These are phyloP conservation scores for Psidium guajava DNA, from an alignment of 345 rosid genomes.

Conservation along the genomic window DNA sequence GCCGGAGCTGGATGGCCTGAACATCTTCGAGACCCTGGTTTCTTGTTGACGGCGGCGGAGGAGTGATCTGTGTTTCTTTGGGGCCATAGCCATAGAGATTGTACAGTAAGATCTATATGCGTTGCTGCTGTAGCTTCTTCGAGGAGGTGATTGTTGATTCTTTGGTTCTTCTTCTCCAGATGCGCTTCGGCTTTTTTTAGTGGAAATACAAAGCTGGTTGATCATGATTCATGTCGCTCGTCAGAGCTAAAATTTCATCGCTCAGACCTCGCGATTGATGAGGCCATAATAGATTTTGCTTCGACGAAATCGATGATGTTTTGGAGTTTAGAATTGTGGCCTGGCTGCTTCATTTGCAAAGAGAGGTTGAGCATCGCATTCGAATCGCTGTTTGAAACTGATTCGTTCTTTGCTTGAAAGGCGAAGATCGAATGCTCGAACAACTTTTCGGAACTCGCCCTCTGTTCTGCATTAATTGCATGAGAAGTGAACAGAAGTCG, in stretches of 20 bases:
- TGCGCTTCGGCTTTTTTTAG: not conserved
- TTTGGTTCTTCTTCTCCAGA: not conserved
- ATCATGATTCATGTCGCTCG: no score
- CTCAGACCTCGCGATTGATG: no score
- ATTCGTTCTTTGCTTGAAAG: no score
- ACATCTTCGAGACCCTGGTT: slow-evolving; percentile 8
- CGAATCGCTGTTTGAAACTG: no score
- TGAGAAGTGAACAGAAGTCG: no score
- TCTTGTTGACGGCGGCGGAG: not conserved
- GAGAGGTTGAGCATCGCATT: not conserved
- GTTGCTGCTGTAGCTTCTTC: not conserved
- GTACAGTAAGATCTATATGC: not conserved
- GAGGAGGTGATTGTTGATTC: not conserved
- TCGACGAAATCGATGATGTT: not conserved
- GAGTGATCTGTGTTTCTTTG: not conserved
- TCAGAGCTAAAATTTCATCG: no score
- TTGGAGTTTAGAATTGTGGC: not conserved
- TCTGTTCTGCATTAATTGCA: no score
- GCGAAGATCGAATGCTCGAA: no score
- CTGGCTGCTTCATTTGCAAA: not conserved
- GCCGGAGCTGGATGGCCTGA: slow-evolving; percentile 7
- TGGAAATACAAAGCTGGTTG: no score
- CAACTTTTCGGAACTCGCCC: no score
- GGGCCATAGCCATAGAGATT: not conserved
- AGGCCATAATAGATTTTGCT: no score